phyloP scores from a whole-genome alignment of 2,329 filamentous ascomycete genomes.

The Blastomyces emzantsi region DNA sequence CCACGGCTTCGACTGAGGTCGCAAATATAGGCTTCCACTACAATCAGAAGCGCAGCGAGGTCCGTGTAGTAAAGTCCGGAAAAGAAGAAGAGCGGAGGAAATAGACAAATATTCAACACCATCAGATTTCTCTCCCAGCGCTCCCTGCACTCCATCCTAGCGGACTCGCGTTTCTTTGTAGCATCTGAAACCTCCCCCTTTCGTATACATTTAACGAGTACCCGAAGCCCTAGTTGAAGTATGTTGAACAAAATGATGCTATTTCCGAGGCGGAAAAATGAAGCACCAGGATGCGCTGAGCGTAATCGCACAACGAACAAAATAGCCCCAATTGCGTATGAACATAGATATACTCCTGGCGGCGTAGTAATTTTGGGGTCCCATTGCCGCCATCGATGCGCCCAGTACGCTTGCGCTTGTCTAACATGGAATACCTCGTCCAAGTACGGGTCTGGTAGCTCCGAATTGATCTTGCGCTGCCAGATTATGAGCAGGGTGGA shows the following conservation, averaged over 20 bases:
- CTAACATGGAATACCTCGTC: constrained; percentile 59
- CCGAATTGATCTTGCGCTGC: constrained; percentile 38
- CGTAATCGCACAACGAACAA: constrained; percentile 21
- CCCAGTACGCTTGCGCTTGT: constrained; percentile 81
- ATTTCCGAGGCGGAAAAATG: constrained; percentile 32
- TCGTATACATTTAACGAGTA: constrained; percentile 42
- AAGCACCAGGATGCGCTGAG: constrained; percentile 27
- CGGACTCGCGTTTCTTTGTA: constrained; percentile 1
- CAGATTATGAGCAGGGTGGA: constrained; percentile 32
- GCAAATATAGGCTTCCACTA: constrained; percentile 58
- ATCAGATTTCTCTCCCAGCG: constrained; percentile 19
- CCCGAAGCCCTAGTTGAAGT: constrained; percentile 46
- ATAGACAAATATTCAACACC: constrained; percentile 70
- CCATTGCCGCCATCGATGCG: constrained; percentile 66
- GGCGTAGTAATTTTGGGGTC: constrained; percentile 97
- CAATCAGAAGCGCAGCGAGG: constrained; percentile 66
- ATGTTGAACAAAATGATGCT: constrained; percentile 28
- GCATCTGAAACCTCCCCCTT: constrained; percentile 11
- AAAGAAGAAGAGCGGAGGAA: constrained; percentile 93
- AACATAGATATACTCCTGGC: constrained; percentile 61
- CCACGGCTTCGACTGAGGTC: constrained; percentile 31
- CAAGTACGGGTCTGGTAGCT: constrained; percentile 51
- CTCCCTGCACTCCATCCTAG: constrained; percentile 15
- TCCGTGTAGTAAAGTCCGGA: constrained; percentile 94
- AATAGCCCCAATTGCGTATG: constrained; percentile 39